phyloP scores from a whole-genome alignment of 805 yeast genomes.

The Wickerhamomyces bisporus region DNA sequence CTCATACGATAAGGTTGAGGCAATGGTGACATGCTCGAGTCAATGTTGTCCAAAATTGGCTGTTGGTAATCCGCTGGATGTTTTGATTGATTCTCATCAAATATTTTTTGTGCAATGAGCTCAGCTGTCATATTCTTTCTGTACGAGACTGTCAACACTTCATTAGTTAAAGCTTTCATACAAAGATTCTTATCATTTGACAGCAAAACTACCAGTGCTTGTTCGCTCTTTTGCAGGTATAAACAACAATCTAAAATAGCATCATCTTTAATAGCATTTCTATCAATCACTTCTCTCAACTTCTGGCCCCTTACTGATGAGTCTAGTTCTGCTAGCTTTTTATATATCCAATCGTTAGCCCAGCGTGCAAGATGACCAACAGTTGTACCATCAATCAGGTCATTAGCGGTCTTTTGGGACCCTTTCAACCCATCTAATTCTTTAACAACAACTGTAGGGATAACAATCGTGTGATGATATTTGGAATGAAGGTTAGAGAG shows the following conservation, averaged over 20 bases:
- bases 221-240: constrained; percentile 41
- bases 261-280: constrained; percentile 56
- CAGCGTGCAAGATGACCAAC: constrained; percentile 58
- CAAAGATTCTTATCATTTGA: constrained; percentile 86
- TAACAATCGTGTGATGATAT: constrained; percentile 47
- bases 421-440: constrained; percentile 84
- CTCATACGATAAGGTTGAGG: too few relatives aligned
- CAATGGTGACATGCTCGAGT: too few relatives aligned
- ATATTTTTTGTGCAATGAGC: constrained; percentile 37
- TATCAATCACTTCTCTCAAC: constrained; percentile 45
- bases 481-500: constrained; percentile 35
- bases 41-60: too few relatives aligned
- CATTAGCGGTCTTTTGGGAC: constrained; percentile 24
- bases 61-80: not conserved
- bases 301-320: constrained; percentile 62
- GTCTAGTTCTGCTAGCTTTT: constrained; percentile 45
- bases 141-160: constrained; percentile 53
- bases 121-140: constrained; percentile 41
- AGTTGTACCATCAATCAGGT: constrained; percentile 22
- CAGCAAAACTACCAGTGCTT: constrained; percentile 50
- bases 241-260: constrained; percentile 82
- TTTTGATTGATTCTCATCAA: constrained; percentile 28
- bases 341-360: constrained; percentile 77
- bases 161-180: constrained; percentile 66
- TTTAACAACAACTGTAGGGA: constrained; percentile 65